Evolutionary conservation across 2,329 filamentous ascomycete species (phyloP).

Genomic region (Phaeosphaeriaceae sp.): DNA sequence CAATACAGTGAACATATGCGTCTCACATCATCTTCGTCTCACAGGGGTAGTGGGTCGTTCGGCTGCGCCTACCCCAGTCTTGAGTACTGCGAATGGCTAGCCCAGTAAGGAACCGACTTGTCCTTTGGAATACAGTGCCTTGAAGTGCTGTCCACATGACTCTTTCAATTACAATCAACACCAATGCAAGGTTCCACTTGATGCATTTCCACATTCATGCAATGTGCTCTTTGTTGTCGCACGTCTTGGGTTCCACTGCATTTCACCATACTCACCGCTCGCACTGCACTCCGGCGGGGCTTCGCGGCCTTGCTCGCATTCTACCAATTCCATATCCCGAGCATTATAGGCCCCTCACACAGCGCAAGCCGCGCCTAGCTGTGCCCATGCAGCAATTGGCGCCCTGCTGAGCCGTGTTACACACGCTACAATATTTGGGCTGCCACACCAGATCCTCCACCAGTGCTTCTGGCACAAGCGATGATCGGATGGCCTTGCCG

Average conservation of each 20-base stretch:
- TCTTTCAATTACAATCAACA: constrained; percentile 10
- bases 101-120: not conserved
- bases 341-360: constrained; percentile 8
- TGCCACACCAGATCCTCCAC: constrained; percentile 10
- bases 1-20: not conserved
- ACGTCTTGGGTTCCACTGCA: constrained; percentile 8
- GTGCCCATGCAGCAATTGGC: not conserved
- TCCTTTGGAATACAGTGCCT: constrained; percentile 3
- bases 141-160: constrained; percentile 6
- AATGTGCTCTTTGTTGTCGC: constrained; percentile 5
- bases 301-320: constrained; percentile 6
- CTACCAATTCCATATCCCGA: constrained; percentile 3
- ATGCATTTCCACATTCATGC: not conserved
- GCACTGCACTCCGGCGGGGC: constrained; percentile 2
- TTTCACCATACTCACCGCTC: constrained; percentile 18
- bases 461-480: not conserved
- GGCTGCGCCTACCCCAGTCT: constrained; percentile 9
- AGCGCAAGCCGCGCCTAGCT: constrained; percentile 20
- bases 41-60: constrained; percentile 10
- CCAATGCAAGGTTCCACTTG: constrained; percentile 7
- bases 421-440: constrained; percentile 12
- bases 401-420: constrained; percentile 10
- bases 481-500: constrained; percentile 12
- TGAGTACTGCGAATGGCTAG: too few species aligned
- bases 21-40: constrained; percentile 19